Conservation (phyloP, 805 yeast genomes). For the Cyberlindnera subsufficiens region DNA sequence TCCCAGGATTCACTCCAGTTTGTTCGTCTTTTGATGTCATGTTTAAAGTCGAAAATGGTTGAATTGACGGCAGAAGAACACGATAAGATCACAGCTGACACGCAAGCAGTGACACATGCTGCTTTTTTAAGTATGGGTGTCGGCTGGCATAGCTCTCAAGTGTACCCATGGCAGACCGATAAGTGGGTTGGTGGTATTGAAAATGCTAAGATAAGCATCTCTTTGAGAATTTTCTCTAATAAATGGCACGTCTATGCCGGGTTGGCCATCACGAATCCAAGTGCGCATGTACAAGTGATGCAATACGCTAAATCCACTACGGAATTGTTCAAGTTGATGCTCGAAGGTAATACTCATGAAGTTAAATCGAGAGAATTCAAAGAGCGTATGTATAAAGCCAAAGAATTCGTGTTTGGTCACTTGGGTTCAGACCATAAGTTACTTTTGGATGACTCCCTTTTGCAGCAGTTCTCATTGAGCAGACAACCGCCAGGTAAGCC, state of each 20-base stretch:
- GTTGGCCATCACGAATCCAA: constrained; percentile 89
- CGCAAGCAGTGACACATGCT: constrained; percentile 98
- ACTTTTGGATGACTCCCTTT: constrained; percentile 69
- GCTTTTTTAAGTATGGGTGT: constrained; percentile 96
- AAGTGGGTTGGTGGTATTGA: constrained; percentile 93
- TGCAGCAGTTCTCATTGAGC: constrained; percentile 76
- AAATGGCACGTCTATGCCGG: constrained; percentile 99
- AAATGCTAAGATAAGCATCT: constrained; percentile 91
- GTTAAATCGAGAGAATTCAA: constrained; percentile 46
- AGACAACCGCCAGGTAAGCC: constrained; percentile 57
- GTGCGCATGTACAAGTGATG: constrained; percentile 85
- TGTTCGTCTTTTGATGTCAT: constrained; percentile 59
- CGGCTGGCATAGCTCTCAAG: constrained; percentile 81
- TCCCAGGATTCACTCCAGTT: constrained; percentile 43
- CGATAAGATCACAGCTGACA: constrained; percentile 94
- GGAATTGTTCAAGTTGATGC: constrained; percentile 77
- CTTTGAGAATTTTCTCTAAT: constrained; percentile 84
- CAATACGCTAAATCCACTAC: constrained; percentile 86
- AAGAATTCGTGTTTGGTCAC: constrained; percentile 69
- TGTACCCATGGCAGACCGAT: constrained; percentile 87
- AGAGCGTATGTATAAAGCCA: constrained; percentile 58
- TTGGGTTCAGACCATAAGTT: constrained; percentile 50
- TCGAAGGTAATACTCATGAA: constrained; percentile 38
- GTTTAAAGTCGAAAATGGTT: constrained; percentile 74
- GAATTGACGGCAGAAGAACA: constrained; percentile 81